Evolutionary conservation across 305 asterid genomes (phyloP).

Genomic region (Fraxinus greggii): DNA sequence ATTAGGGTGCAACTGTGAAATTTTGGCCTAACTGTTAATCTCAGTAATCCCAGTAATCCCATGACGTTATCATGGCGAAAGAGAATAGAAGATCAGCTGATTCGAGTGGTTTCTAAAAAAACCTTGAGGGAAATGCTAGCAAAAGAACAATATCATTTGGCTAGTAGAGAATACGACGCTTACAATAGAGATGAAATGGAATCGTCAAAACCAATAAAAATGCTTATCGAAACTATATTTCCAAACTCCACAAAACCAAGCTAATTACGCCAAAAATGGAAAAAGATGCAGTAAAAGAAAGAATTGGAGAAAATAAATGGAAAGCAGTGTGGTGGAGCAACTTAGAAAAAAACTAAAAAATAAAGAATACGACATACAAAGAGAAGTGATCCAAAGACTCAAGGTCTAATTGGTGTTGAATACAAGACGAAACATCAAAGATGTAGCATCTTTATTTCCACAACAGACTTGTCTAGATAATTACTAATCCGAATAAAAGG

Average conservation of each 20-base stretch:
- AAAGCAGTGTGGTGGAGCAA: not conserved
- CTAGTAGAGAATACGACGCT: not conserved
- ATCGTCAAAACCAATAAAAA: not conserved
- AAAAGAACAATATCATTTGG: not conserved
- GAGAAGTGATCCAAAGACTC: conserved; percentile 7
- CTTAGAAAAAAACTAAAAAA: not conserved
- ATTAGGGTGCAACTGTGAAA: not conserved
- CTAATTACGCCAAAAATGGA: not conserved
- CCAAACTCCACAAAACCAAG: not conserved
- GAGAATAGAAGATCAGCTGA: not conserved
- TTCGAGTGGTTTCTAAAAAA: not conserved
- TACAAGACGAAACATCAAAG: not conserved
- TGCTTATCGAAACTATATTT: not conserved
- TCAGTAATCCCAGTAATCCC: not conserved
- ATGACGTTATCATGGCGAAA: not conserved
- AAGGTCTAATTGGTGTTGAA: not conserved
- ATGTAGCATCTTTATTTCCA: conserved; percentile 9
- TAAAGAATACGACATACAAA: not conserved
- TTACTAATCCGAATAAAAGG: not conserved
- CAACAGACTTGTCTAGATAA: conserved; percentile 8
- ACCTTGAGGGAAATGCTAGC: not conserved
- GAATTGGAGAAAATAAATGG: not conserved
- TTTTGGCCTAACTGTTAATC: not conserved
- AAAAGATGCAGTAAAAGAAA: not conserved
- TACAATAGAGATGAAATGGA: not conserved